phyloP scores from a whole-genome alignment of 1,139 yeast genomes.

The Komagataea norvegica region DNA sequence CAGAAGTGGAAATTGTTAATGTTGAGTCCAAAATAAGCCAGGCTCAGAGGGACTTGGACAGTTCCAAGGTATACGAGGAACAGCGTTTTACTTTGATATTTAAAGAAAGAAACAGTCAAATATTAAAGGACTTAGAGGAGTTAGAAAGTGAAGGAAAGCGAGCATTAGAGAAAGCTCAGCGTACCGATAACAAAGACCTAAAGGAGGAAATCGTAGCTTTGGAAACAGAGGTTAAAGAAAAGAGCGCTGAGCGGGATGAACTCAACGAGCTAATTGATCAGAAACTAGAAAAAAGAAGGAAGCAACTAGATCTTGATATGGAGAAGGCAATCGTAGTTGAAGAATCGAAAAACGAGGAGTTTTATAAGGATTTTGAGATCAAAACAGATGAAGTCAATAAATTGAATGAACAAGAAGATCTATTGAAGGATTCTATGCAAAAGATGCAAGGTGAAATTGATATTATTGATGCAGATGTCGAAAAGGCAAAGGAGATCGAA shows the following conservation, averaged over 20 bases:
- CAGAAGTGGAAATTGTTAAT: conserved; percentile 15
- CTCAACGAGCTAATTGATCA: conserved; percentile 12
- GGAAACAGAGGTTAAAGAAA: conserved; percentile 7
- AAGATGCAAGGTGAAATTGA: conserved; percentile 4
- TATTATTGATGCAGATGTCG: too few relatives aligned
- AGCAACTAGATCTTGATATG: conserved; percentile 7
- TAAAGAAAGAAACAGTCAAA: conserved; percentile 15
- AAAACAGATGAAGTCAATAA: conserved; percentile 5
- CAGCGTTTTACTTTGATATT: conserved; percentile 14
- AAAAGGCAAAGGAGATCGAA: too few relatives aligned
- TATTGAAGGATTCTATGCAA: conserved; percentile 1
- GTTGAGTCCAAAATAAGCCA: conserved; percentile 14
- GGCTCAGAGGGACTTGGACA: conserved; percentile 5
- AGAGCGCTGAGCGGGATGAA: background rate
- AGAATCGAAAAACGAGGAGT: conserved; percentile 16
- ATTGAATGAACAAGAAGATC: conserved; percentile 2
- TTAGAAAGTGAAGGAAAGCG: conserved; percentile 10
- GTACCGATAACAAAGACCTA: conserved; percentile 9
- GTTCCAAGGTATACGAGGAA: conserved; percentile 12
- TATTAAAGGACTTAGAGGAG: conserved; percentile 18
- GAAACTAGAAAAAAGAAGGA: conserved; percentile 6
- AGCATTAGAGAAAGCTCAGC: background rate
- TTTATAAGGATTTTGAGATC: conserved; percentile 13
- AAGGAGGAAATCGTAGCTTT: conserved; percentile 12
- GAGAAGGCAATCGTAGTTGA: conserved; percentile 9